Conservation (phyloP, 441 rosid species). For the Gossypium schwendimanii region DNA sequence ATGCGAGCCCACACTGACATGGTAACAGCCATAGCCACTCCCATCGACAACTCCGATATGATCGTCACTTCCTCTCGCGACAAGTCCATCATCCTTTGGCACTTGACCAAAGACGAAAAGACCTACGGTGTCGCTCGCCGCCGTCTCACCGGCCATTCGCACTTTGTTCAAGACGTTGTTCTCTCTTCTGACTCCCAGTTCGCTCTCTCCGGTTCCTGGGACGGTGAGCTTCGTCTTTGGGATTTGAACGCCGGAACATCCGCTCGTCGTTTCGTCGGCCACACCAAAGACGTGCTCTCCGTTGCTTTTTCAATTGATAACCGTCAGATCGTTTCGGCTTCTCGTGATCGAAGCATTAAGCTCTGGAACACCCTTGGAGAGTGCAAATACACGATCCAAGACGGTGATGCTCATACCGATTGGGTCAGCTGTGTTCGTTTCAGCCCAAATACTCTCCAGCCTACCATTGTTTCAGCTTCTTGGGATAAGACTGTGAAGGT, state of each 20-base stretch:
- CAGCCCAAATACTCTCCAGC: conserved; percentile 70
- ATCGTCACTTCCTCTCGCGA: conserved; percentile 89
- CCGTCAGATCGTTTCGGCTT: conserved; percentile 95
- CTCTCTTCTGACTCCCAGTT: conserved; percentile 94
- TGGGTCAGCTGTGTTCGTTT: conserved; percentile 93
- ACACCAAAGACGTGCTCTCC: conserved; percentile 87
- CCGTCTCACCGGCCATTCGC: conserved; percentile 89
- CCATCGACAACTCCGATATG: conserved; percentile 80
- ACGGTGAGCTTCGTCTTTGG: conserved; percentile 98
- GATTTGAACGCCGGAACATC: conserved; percentile 70
- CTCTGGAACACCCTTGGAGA: conserved; percentile 90
- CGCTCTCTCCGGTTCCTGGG: conserved; percentile 97
- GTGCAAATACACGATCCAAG: conserved; percentile 86
- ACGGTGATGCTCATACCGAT: conserved; percentile 61
- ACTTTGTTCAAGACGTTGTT: conserved; percentile 85
- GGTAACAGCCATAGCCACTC: conserved; percentile 92
- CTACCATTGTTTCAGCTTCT: conserved; percentile 73
- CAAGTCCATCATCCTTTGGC: conserved; percentile 86
- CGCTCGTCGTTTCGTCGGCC: conserved; percentile 84
- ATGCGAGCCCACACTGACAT: conserved; percentile 90
- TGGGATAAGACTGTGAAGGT: conserved; percentile 90
- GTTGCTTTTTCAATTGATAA: conserved; percentile 94
- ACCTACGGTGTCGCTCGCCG: conserved; percentile 72
- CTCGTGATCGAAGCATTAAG: conserved; percentile 78
- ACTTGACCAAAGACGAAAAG: conserved; percentile 76